phyloP scores from a whole-genome alignment of 768 basidiomycete species.

The Hortiboletus flavorubellus region DNA sequence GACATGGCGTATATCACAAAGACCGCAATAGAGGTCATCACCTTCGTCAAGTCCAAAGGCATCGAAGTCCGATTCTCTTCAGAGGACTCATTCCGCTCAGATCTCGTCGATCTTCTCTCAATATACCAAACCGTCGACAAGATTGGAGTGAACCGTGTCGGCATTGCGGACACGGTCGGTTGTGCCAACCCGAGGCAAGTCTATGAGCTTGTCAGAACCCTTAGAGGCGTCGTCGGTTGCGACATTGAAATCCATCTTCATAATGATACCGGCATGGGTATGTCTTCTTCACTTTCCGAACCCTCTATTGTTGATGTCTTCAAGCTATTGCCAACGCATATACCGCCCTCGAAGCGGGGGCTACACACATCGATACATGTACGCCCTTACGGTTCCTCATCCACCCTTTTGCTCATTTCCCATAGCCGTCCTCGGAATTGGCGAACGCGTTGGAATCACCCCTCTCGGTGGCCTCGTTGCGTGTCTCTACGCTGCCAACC shows the following conservation, averaged over 20 bases:
- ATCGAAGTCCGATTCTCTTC: conserved; percentile 99
- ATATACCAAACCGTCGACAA: conserved; percentile 99
- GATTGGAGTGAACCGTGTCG: conserved; percentile 97
- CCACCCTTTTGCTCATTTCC: background rate
- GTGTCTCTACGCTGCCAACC: conserved; percentile 94
- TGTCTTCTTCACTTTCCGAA: conserved; percentile 14
- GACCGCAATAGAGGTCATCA: conserved; percentile 97
- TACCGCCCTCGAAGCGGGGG: conserved; percentile 96
- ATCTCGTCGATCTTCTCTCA: conserved; percentile 95
- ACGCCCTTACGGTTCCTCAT: conserved; percentile 26
- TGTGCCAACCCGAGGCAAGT: conserved; percentile 99
- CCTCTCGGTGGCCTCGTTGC: conserved; percentile 96
- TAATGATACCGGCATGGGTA: conserved; percentile 97
- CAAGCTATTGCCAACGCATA: conserved; percentile 97
- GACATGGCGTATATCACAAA: conserved; percentile 99
- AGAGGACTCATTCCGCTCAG: conserved; percentile 99
- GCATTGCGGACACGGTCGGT: conserved; percentile 98
- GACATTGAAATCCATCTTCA: conserved; percentile 99
- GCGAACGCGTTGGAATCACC: conserved; percentile 98
- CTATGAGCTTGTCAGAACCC: conserved; percentile 94
- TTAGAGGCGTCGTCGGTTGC: conserved; percentile 93
- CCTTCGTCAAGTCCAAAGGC: conserved; percentile 99
- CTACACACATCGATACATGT: conserved; percentile 99
- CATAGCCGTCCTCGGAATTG: conserved; percentile 90
- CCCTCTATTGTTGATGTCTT: conserved; percentile 3